Base-by-base conservation (phyloP, 164 flowering plant genomes). In the Echeveria elegans region DNA sequence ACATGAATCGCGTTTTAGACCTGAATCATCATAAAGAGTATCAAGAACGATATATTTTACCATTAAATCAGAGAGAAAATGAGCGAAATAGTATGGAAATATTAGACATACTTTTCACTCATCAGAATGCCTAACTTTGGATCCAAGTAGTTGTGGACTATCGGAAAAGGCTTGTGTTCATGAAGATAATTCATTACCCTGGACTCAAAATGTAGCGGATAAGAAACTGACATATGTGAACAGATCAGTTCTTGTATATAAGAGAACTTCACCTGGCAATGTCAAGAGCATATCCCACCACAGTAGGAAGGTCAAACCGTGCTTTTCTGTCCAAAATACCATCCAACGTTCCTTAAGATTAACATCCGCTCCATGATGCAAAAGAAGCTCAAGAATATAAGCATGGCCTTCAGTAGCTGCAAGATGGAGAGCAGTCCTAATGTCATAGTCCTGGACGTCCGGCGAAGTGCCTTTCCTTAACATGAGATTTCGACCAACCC, bases 321-420 rank as follows among this genome's bases (percentile, higher is more conserved):
- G 19, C 23, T 74, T 75, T 80, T 47, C n/a, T 75, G 0, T 19
- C 45, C 72, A 85, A 69, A 11, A 82, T 82, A 16, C 76, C 74
- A 9, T 74, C 63, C 58, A 85, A 70, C 53, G 72, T 82, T 10
- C 85, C 86, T 86, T 83, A 65, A 4, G 37, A 67, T 24, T 8
- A 36, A 4, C 4, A 36, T 36, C 38, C 30, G 88, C 90, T 15
- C 72, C 71, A 72, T 80, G 78, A 16, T 71, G 75, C 30, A 86
- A 67, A 43, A 86, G 78, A 67, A 86, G 79, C 73, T 84, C 84
- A 34, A 86, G 84, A 72, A 86, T 79, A 12, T 82, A 72, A 21
- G 88, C 85, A 64, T 86, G 88, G n/a, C 85, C 88, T 50, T 84
- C 90, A 37, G 86, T 80, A 0, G 90, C 90, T 6, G 86, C 90